These are phyloP conservation scores for Sambucus nigra DNA, from an alignment of 129 eudicot genomes.

Conservation along the genomic window DNA sequence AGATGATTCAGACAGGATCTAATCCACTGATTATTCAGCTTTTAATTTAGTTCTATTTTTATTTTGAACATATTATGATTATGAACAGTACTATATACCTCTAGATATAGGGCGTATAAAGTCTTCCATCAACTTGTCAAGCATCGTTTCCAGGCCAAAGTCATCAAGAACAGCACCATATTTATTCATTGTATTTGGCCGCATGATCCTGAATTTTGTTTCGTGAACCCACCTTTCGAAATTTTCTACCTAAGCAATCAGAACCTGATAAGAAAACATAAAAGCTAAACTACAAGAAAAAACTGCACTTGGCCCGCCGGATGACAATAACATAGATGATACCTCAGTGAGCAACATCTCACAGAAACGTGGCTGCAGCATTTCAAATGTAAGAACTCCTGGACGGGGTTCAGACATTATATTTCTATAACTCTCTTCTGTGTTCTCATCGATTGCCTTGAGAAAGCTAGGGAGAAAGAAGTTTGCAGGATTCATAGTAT, in stretches of 20 bases:
- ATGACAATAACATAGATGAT: constrained; percentile 15
- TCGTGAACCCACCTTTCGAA: constrained; percentile 76
- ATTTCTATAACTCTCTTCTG: constrained; percentile 53
- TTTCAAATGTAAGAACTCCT: constrained; percentile 61
- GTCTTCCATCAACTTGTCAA: constrained; percentile 73
- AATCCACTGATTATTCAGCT: not conserved
- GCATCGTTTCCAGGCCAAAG: constrained; percentile 82
- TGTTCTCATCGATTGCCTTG: constrained; percentile 51
- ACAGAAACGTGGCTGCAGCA: constrained; percentile 83
- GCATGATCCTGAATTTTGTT: constrained; percentile 72
- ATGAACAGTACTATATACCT: constrained; percentile 26
- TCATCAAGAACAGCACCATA: constrained; percentile 93
- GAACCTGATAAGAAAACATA: constrained; percentile 35
- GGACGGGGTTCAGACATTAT: constrained; percentile 84
- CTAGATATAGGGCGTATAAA: constrained; percentile 68
- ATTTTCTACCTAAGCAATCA: constrained; percentile 71
- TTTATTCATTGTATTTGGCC: constrained; percentile 85
- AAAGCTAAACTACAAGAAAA: constrained; percentile 32
- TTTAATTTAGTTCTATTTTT: not conserved
- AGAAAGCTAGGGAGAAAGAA: constrained; percentile 75
- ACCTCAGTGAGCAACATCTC: constrained; percentile 82
- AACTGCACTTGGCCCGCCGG: constrained; percentile 16
- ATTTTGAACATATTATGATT: not conserved
- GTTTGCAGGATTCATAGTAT: constrained; percentile 46
- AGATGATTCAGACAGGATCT: constrained; percentile 7